Evolutionary conservation across 2,329 filamentous ascomycete genomes (phyloP), one percentile per base, ranked within the genome.

Genomic region (Sporothrix schenckii): DNA sequence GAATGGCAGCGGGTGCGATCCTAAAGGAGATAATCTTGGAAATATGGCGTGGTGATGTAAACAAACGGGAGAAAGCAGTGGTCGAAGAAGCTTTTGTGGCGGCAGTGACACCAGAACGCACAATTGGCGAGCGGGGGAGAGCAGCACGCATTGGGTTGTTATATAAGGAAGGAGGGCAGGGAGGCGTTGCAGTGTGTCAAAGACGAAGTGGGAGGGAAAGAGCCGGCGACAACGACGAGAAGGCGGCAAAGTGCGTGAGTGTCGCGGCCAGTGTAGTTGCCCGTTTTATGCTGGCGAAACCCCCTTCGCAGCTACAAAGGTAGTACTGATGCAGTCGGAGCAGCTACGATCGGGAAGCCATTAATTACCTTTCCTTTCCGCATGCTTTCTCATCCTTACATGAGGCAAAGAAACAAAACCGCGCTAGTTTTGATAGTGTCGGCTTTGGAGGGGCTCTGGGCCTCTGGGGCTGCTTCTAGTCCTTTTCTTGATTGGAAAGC

Each of bases 131-230:
- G 66, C 70, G 72, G 50, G 53, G n/a, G 34, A 71, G 58, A 44
- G 66, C 44, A 56, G 49, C 44, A 21, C 66, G 68, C 72, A 72
- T 72, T 69, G 69, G 65, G 3, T 58, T 65, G 65, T 34, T 66
- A 66, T 56, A 70, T 13, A 16, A 44, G 6, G 50, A 56, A 47
- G 16, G 30, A 5, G 21, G 21, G 56, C 24, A 52, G 69, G 56
- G 47, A 39, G 68, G 50, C 56, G 11, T 13, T 11, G 24, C 9
- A 58, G 50, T 16, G 6, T 19, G 19, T 44, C 41, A 50, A 50
- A 41, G 13, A 2, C n/a, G 30, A 44, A 4, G 47, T 13, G n/a
- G 16, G 30, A 24, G 63, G 53, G 27, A 16, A 47, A 34, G 6
- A 24, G 16, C 30, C 39, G 27, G 34, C 30, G 58, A 34, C 34